Conservation (phyloP, 2,329 filamentous ascomycete genomes). For the Fusarium protoensiforme region DNA sequence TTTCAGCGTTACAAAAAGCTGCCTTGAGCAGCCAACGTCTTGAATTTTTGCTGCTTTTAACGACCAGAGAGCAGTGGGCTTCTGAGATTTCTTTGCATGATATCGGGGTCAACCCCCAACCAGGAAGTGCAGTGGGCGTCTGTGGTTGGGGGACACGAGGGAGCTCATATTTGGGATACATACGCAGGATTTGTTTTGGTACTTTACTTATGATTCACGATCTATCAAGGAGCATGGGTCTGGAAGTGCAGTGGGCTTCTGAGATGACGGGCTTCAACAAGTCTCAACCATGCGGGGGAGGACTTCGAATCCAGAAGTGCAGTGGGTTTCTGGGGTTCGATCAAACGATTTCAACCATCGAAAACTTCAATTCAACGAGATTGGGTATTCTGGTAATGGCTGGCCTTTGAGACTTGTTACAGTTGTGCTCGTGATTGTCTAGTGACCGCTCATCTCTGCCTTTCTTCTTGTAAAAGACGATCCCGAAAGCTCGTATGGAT, state of each 20-base stretch:
- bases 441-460: neutral
- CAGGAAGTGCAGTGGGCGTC: slow-evolving; percentile 43
- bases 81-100: neutral
- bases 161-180: neutral
- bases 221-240: neutral
- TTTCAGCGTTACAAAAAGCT: neutral
- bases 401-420: neutral
- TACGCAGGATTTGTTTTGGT: neutral
- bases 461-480: neutral
- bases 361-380: slow-evolving; percentile 6
- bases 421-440: neutral
- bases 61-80: neutral
- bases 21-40: neutral
- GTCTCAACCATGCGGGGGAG: neutral
- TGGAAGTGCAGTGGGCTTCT: slow-evolving; percentile 29
- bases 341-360: slow-evolving; percentile 15
- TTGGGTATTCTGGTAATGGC: neutral
- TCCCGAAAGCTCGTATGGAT: neutral
- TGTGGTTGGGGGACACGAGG: neutral
- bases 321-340: slow-evolving; percentile 40
- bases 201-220: slow-evolving; percentile 17
- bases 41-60: neutral
- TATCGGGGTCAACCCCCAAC: neutral
- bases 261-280: slow-evolving; percentile 34
- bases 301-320: slow-evolving; percentile 31